Evolutionary conservation across 208 protist genomes (phyloP).

Genomic region (Wallacemonas rigidus): DNA sequence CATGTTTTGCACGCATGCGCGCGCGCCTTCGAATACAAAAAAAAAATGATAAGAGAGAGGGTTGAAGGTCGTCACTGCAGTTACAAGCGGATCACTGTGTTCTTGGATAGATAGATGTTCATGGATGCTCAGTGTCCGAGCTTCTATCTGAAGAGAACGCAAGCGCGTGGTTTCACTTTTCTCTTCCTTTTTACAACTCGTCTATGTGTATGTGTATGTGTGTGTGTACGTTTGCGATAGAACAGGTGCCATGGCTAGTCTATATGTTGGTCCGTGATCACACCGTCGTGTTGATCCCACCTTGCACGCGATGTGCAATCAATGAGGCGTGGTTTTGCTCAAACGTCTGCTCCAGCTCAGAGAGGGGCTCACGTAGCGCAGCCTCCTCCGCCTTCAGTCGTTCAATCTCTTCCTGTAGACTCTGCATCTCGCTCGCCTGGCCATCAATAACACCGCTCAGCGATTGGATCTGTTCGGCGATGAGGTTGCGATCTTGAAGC

Average conservation of each 20-base stretch:
- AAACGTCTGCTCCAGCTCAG: conserved; percentile 67
- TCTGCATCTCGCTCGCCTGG: conserved; percentile 56
- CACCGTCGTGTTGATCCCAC: not conserved
- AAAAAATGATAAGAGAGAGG: too few relatives aligned
- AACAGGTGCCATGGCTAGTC: too few relatives aligned
- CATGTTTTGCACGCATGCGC: too few relatives aligned
- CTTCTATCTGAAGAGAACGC: too few relatives aligned
- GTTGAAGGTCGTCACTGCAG: too few relatives aligned
- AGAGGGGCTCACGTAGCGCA: conserved; percentile 40
- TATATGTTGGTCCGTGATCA: not conserved
- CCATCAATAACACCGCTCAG: conserved; percentile 58
- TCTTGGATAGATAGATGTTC: too few relatives aligned
- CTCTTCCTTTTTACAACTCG: not conserved
- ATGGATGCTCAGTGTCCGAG: too few relatives aligned
- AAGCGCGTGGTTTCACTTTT: not conserved
- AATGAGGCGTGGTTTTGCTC: conserved; percentile 78
- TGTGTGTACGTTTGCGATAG: not conserved
- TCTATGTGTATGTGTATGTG: conserved; percentile 1
- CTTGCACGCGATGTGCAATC: conserved; percentile 29
- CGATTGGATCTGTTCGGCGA: conserved; percentile 59
- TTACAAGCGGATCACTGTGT: too few relatives aligned
- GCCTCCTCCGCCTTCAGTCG: conserved; percentile 44
- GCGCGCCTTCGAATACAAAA: too few relatives aligned
- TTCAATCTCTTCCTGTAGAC: conserved; percentile 44
- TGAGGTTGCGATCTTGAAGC: conserved; percentile 46